phyloP scores from a whole-genome alignment of 1,139 yeast species.

The Ogataea hybrid region DNA sequence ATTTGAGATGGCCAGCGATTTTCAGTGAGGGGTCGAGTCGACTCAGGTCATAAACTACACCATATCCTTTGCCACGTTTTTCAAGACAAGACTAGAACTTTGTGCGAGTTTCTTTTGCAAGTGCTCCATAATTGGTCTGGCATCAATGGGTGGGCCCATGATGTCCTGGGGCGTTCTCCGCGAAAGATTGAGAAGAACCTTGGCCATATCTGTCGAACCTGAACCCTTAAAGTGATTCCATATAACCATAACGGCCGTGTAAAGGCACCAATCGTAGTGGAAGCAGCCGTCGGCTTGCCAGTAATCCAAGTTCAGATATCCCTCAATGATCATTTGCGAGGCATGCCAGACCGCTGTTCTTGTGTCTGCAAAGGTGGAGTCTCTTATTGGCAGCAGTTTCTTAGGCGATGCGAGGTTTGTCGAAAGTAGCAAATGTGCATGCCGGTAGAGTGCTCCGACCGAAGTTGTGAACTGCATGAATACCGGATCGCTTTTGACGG shows the following conservation, averaged over 20 bases:
- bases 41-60: too few species aligned
- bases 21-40: too few species aligned
- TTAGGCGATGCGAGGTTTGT: conserved; percentile 7
- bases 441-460: conserved; percentile 15
- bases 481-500: too few species aligned
- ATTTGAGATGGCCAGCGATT: too few species aligned
- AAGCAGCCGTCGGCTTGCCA: conserved; percentile 16
- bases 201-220: conserved; percentile 6
- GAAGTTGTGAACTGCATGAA: conserved; percentile 12
- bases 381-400: neutral
- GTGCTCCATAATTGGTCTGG: conserved; percentile 3
- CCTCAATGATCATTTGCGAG: conserved; percentile 21
- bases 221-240: conserved; percentile 14
- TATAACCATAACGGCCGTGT: conserved; percentile 21
- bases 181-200: conserved; percentile 2
- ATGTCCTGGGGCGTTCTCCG: conserved; percentile 5
- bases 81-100: neutral
- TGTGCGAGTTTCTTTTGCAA: neutral
- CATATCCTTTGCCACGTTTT: neutral
- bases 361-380: neutral
- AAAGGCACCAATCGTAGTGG: conserved; percentile 26
- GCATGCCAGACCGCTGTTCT: conserved; percentile 25
- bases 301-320: conserved; percentile 15
- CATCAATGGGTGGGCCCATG: neutral
- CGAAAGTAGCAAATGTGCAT: conserved; percentile 14